Evolutionary conservation across 2,329 filamentous ascomycete genomes (phyloP).

Genomic region (Colletotrichum sp.): DNA sequence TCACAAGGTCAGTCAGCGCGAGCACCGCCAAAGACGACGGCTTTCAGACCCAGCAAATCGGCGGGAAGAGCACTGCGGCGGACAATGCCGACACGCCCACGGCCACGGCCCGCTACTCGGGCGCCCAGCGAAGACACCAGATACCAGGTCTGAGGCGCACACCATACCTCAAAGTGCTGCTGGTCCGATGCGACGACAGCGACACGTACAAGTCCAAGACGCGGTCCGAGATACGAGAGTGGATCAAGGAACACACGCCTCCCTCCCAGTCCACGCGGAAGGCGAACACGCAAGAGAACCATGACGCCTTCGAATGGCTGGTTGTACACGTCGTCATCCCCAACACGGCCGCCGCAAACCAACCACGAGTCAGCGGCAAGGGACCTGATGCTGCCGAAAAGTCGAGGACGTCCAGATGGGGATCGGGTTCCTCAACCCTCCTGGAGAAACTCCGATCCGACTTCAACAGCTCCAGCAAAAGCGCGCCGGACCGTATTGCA

Average conservation of each 20-base stretch:
- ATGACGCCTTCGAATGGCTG: constrained; percentile 96
- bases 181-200: constrained; percentile 94
- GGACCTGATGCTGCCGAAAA: constrained; percentile 68
- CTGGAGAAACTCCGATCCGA: constrained; percentile 90
- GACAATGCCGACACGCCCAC: constrained; percentile 40
- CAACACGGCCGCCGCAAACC: constrained; percentile 80
- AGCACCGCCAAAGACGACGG: constrained; percentile 57
- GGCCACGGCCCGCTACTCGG: constrained; percentile 25
- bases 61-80: constrained; percentile 38
- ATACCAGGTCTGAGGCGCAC: constrained; percentile 93
- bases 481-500: constrained; percentile 76
- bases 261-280: constrained; percentile 60
- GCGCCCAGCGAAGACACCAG: constrained; percentile 79
- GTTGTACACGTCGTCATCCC: constrained; percentile 92
- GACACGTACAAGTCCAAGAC: constrained; percentile 87
- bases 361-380: constrained; percentile 69
- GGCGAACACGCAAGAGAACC: constrained; percentile 79
- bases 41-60: constrained; percentile 62
- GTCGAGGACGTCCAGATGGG: constrained; percentile 73
- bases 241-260: constrained; percentile 81
- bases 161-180: constrained; percentile 88
- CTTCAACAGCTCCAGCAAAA: constrained; percentile 82
- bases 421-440: constrained; percentile 79
- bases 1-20: constrained; percentile 34
- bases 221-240: constrained; percentile 82